Base-by-base conservation (phyloP, 352 stramenopile species). In the Globisporangium megalacanthum region DNA sequence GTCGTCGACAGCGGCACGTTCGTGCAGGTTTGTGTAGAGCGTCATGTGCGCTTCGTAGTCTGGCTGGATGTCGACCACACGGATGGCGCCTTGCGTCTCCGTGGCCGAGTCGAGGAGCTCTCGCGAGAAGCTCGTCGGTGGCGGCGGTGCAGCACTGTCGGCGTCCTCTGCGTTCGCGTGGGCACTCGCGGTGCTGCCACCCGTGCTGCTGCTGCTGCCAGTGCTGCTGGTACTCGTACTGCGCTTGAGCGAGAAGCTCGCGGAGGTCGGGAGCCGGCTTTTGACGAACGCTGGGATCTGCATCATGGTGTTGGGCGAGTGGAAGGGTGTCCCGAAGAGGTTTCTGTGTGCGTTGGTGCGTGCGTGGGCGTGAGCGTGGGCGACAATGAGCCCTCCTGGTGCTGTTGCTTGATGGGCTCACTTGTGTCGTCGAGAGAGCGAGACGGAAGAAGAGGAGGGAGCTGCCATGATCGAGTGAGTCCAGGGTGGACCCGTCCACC, bases 11-110 rank as follows among this genome's bases (percentile, higher is more conserved):
- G n/a, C 44, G 29, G 35, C 35, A 25, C 76, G 70, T 31, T 79
- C 72, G 58, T 81, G 56, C 31, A 83, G 61, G 57, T 83, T 86
- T 6, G 72, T 78, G 64, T 77, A 83, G 33, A 82, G 70, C 61
- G 76, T 86, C 67, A 74, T 77, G 52, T 74, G 65, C 25, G 64
- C 52, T 54, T 75, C 48, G 57, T 77, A 81, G 20, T 59, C 49
- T 13, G 59, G 60, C 52, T 60, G 29, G 17, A 66, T 56, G 59
- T 56, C 56, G 17, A 62, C 64, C 4, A 62, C 57, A 20, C 60
- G 67, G 19, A 60, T 60, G 33, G 64, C 33, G 39, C 61, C 70
- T n/a, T 64, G 67, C 11, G 56, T 66, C 20, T 35, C 20, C 33
- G 44, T 41, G 9, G 33, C 36, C 13, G 60, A 53, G 15, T 60